Percentiles rank a stretch among this genome's conserved stretches.
Evolutionary conservation across 805 yeast genomes (phyloP).

Genomic region (Sungouiozyma intestinalis): DNA sequence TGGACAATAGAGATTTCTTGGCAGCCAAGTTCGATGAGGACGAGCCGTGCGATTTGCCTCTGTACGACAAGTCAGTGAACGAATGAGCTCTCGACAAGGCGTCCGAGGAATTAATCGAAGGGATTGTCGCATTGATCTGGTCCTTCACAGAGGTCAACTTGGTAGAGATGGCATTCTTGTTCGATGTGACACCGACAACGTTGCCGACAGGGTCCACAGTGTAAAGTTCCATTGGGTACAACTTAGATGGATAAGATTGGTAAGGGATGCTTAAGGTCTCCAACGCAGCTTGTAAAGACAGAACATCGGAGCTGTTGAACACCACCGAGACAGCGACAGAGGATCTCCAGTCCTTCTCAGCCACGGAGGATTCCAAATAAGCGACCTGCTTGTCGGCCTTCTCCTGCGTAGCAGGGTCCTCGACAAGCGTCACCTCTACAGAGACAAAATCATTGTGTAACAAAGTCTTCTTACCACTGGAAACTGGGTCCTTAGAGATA

Average conservation of each 20-base stretch:
- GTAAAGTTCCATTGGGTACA: slow-evolving; percentile 67
- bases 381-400: slow-evolving; percentile 20
- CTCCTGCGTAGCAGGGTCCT: slow-evolving; percentile 11
- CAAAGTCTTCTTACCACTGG: slow-evolving; percentile 4
- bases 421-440: slow-evolving; percentile 19
- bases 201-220: slow-evolving; percentile 78
- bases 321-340: slow-evolving; percentile 32
- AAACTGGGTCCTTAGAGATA: neutral
- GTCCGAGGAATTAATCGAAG: slow-evolving; percentile 1
- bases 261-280: slow-evolving; percentile 26
- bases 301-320: slow-evolving; percentile 26
- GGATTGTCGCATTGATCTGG: slow-evolving; percentile 6
- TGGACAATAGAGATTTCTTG: slow-evolving; percentile 6
- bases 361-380: slow-evolving; percentile 1
- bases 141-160: slow-evolving; percentile 19
- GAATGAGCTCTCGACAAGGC: slow-evolving; percentile 17
- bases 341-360: slow-evolving; percentile 41
- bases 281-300: slow-evolving; percentile 20
- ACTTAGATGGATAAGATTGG: slow-evolving; percentile 61
- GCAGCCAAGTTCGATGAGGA: slow-evolving; percentile 13
- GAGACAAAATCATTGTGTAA: slow-evolving; percentile 19
- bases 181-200: slow-evolving; percentile 67
- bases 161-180: slow-evolving; percentile 46
- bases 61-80: slow-evolving; percentile 15
- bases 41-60: slow-evolving; percentile 8